These are phyloP conservation scores for Cladosporium sp. DNA, from an alignment of 2,329 filamentous ascomycete genomes.

Conservation along the genomic window DNA sequence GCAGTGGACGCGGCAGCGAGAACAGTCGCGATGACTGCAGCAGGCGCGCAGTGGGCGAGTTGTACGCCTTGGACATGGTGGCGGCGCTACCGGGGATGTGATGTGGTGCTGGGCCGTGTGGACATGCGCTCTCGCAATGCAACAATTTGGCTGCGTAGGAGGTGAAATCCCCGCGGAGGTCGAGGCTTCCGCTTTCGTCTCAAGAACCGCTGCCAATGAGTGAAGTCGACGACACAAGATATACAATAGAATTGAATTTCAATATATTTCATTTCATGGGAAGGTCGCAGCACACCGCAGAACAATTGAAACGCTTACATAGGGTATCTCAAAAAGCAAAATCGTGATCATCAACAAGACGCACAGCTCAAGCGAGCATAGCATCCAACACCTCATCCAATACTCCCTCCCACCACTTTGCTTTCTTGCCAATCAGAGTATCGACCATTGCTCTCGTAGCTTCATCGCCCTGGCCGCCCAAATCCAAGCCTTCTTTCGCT, in stretches of 20 bases:
- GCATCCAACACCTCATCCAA: slow-evolving; percentile 23
- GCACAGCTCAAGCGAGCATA: slow-evolving; percentile 14
- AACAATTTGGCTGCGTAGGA: neutral
- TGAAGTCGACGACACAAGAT: too few relatives aligned
- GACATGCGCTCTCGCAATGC: neutral
- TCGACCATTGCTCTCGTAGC: slow-evolving; percentile 21
- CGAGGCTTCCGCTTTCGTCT: neutral
- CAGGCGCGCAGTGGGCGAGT: slow-evolving; percentile 61
- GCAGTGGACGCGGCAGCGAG: slow-evolving; percentile 73
- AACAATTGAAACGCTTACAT: neutral
- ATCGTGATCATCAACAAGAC: neutral
- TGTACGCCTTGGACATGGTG: slow-evolving; percentile 35
- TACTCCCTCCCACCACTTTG: slow-evolving; percentile 18
- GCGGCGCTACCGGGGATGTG: neutral
- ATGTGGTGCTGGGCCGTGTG: neutral
- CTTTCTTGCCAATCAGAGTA: slow-evolving; percentile 18
- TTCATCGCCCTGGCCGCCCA: slow-evolving; percentile 12
- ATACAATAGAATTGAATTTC: too few relatives aligned
- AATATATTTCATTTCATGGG: too few relatives aligned
- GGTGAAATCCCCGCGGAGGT: neutral
- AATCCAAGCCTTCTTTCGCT: slow-evolving; percentile 32
- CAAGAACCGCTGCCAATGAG: neutral
- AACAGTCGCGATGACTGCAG: slow-evolving; percentile 87
- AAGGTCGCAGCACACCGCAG: too few relatives aligned
- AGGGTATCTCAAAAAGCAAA: slow-evolving; percentile 9